Conservation (phyloP, 2,329 filamentous ascomycete species). For the Fusarium liriodendri region DNA sequence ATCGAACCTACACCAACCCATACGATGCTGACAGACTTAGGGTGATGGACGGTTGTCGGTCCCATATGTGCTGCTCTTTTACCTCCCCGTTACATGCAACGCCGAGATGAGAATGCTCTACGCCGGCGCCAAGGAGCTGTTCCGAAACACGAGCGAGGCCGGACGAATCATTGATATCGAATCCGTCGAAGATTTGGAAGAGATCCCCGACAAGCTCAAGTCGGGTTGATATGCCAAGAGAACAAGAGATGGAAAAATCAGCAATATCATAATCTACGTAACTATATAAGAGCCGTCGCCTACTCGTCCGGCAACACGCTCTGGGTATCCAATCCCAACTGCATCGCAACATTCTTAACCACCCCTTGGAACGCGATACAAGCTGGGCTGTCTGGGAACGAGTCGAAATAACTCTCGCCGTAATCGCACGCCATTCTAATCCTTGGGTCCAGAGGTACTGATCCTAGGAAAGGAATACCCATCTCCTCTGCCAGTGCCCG, state of each 20-base stretch:
- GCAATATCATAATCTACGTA: conserved; percentile 36
- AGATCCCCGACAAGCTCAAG: conserved; percentile 76
- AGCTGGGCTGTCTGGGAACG: conserved; percentile 92
- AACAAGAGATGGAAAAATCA: conserved; percentile 45
- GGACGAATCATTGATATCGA: conserved; percentile 87
- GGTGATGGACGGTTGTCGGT: conserved; percentile 85
- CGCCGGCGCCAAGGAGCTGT: conserved; percentile 93
- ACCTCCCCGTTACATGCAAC: conserved; percentile 92
- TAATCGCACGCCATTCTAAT: conserved; percentile 98
- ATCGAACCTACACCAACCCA: not conserved
- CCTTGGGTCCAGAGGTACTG: conserved; percentile 90
- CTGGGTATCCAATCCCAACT: conserved; percentile 72
- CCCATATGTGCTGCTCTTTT: conserved; percentile 95
- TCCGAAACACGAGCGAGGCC: conserved; percentile 94
- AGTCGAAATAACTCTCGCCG: conserved; percentile 96
- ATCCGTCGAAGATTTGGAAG: conserved; percentile 81
- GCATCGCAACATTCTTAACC: conserved; percentile 75
- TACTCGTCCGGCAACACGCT: conserved; percentile 57
- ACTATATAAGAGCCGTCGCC: conserved; percentile 20
- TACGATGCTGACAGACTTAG: conserved; percentile 56
- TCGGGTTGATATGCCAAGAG: conserved; percentile 12
- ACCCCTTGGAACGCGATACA: conserved; percentile 85
- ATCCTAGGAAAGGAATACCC: conserved; percentile 87
- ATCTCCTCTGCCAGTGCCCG: conserved; percentile 84
- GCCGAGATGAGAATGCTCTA: conserved; percentile 91